A percentile compares a stretch with the other conserved stretches of the same genome.
phyloP scores from a whole-genome alignment of 805 yeast species.

The Barnettozyma pratensis region DNA sequence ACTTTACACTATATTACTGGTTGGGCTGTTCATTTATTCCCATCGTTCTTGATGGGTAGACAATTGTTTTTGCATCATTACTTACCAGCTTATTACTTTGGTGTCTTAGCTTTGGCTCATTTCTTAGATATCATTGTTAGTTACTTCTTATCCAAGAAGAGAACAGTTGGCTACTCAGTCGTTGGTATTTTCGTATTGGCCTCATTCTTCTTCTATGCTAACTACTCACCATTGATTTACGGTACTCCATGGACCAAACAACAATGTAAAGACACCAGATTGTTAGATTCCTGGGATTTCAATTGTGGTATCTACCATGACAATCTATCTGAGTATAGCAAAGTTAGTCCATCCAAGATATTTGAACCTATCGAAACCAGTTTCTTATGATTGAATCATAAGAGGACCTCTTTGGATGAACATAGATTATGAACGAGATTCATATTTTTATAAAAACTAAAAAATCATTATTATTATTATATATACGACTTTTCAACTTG shows the following conservation, averaged over 20 bases:
- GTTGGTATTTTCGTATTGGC: conserved; percentile 44
- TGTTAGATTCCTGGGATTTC: conserved; percentile 78
- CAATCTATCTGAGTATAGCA: conserved; percentile 2
- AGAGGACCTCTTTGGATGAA: background rate
- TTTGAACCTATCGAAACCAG: conserved; percentile 3
- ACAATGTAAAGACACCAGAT: conserved; percentile 57
- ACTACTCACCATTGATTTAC: conserved; percentile 69
- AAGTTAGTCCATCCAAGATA: background rate
- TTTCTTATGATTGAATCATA: background rate
- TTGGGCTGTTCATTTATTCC: conserved; percentile 66
- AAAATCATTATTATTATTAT: background rate
- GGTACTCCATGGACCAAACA: conserved; percentile 75
- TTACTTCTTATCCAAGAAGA: conserved; percentile 38
- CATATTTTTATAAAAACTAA: background rate
- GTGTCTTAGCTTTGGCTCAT: conserved; percentile 71
- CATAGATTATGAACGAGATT: too few relatives aligned
- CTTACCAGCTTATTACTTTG: conserved; percentile 88
- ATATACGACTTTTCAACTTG: too few relatives aligned
- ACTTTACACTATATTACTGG: conserved; percentile 60
- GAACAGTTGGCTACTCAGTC: conserved; percentile 38
- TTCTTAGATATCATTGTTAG: conserved; percentile 48
- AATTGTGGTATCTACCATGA: conserved; percentile 53
- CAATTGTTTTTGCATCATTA: conserved; percentile 93
- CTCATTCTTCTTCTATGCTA: conserved; percentile 49
- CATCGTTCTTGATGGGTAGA: conserved; percentile 85